Base-by-base conservation (phyloP, 1,284 basidiomycete species). In the Leccinum fallax region DNA sequence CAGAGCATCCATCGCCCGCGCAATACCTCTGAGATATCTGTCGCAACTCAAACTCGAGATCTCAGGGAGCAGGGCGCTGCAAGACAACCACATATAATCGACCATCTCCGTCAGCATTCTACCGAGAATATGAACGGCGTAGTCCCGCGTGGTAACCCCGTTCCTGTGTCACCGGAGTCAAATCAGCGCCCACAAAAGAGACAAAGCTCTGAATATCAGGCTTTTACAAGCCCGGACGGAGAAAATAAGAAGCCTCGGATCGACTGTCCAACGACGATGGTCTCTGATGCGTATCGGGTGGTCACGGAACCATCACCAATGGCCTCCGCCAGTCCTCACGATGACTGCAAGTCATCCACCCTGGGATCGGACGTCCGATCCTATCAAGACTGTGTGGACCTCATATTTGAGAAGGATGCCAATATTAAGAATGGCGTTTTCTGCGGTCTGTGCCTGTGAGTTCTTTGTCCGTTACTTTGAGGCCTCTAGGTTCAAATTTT, bases 361-460 rank as follows among this genome's bases (percentile, higher is more conserved):
- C 10, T 58, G 4, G 34, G 19, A 49, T 58, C 61, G 10, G 57
- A 65, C 26, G n/a, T 69, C 51, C 71, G 67, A 52, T 63, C 75
- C 26, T 58, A 68, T 46, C 73, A 78, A 55, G 80, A 81, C 48
- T 84, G 83, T 62, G 70, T 87, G n/a, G 69, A 73, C 30, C 71
- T 75, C 38, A 73, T 85, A 51, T 83, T 83, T 53, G 80, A 79
- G 38, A 74, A 76, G 38, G 80, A 80, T 15, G 76, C 75, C 7
- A 74, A 76, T 55, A 72, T 77, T 32, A 71, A 69, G 53, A 72
- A 76, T n/a, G 71, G 68, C 15, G 73, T 78, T 59, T 75, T 72
- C 59, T 87, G 85, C 63, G 73, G 70, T 60, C 73, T 85, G 57
- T 88, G 86, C 79, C 66, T 74, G 86, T 85, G 61, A 69, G 85